Evolutionary conservation across 1,284 basidiomycete genomes (phyloP), one percentile per base, ranked within the genome.

Genomic region (Pulchroboletus neoregius): DNA sequence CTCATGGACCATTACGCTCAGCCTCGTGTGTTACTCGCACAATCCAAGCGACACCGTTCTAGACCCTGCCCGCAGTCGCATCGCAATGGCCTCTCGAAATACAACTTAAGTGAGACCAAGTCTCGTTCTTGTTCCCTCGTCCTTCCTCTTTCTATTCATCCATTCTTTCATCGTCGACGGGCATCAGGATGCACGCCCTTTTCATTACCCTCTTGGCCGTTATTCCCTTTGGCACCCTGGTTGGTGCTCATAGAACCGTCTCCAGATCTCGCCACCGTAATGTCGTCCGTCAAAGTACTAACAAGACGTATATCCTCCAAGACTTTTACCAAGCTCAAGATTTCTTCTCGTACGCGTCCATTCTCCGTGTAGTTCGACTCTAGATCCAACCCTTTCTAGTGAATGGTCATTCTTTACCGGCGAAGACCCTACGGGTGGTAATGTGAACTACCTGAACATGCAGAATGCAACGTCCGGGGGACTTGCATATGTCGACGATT

Each of bases 381-480:
- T 23, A 11, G 22, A 36, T 13, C 36, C 37, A 34, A 50, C 28
- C 3, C 26, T 23, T 6, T 45, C 6, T 50, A 86, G 83, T 43
- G 57, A 73, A 37, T 88, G 80, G 79, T 61, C 78, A 34, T 87
- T 82, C 69, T 85, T 78, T 66, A 70, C 70, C n/a, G 64, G 53
- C 7, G 13, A 63, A 7, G 87, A 90, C 60, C 87, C 87, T 3
- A 89, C 87, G 1, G 65, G 76, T 46, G 87, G 85, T 18, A 65
- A 65, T 30, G 85, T 87, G 33, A 70, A 75, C 38, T 89, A 79
- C 63, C 66, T 77, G 52, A 65, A 60, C 39, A 62, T 68, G 49
- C 58, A 67, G 5, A 65, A 72, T 23, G 84, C 84, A 2, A 66
- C 66, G 39, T 54, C 62, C 10, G 68, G 74, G 30, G 71, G 73